Base-by-base conservation (phyloP, 805 yeast genomes). In the Candida mattraensis region DNA sequence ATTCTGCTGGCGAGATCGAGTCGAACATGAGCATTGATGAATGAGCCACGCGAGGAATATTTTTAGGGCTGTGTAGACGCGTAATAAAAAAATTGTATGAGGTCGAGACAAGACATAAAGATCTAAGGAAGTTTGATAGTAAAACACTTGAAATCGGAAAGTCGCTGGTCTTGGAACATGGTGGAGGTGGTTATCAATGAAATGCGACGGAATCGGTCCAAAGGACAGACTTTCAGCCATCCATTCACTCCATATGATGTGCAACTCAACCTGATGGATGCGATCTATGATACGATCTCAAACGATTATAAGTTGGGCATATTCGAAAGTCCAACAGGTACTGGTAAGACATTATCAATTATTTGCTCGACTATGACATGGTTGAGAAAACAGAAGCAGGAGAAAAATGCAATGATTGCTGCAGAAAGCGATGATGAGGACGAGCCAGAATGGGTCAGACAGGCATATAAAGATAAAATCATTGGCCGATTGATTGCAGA, bases 301-400 rank as follows among this genome's bases (percentile, higher is more conserved):
- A 41, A 58, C 9, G 58, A 52, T 28, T 73, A 68, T 50, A 86
- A 83, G 53, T 66, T 89, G 2, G 95, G 94, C 0, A 67, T 89
- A 1, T 81, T 89, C 51, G 97, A 89, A 56, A 82, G 93, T 39
- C 98, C 98, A 0, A 89, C 98, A 0, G 98, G 98, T 5, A 86
- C 89, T 1, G 97, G 98, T 3, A 89, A 89, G 59, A 88, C 97
- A 0, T 64, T 91, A 3, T 87, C 96, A 0, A 61, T 89, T 29
- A 83, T 91, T 3, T 91, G 97, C 54, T 76, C 94, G 0, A 67
- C 91, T 0, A 71, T 89, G 74, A 76, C 89, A 0, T 89, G 96
- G 95, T 64, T 89, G 14, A 39, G 64, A 22, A 46, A 50, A 13
- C 35, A 47, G 28, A 55, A 54, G 28, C 34, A 47, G 30, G 47